Evolutionary conservation across 345 rosid genomes (phyloP).

Genomic region (Acer negundo): DNA sequence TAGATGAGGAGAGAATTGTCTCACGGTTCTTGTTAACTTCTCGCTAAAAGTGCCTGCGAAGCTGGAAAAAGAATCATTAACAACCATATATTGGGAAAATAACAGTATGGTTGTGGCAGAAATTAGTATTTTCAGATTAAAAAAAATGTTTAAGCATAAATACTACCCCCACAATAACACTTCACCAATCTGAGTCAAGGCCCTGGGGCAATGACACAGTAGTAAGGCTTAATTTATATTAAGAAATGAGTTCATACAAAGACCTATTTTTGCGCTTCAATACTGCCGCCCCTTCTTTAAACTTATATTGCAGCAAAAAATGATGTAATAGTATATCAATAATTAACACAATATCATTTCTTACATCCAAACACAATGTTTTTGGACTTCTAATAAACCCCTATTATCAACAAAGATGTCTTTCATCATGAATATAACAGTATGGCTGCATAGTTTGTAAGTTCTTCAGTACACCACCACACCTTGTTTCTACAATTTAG

Average conservation of each 20-base stretch:
- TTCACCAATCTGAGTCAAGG: neutral
- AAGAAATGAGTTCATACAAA: neutral
- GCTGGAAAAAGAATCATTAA: conserved; percentile 51
- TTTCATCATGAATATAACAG: neutral
- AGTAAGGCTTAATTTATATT: neutral
- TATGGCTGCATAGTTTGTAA: neutral
- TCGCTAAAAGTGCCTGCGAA: conserved; percentile 94
- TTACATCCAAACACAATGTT: neutral
- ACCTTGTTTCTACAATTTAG: neutral
- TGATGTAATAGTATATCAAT: neutral
- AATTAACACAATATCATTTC: neutral
- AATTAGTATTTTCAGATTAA: neutral
- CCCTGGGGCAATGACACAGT: neutral
- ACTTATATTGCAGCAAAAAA: neutral
- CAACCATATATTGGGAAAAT: neutral
- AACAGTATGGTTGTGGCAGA: neutral
- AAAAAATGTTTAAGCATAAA: neutral
- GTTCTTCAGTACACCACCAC: neutral
- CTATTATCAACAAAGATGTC: neutral
- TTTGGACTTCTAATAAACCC: neutral
- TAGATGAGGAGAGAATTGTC: conserved; percentile 91
- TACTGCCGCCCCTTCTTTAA: neutral
- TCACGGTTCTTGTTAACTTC: conserved; percentile 80
- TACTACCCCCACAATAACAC: neutral
- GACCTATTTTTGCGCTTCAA: neutral